Conservation (phyloP, 305 asterid species). For the Fraxinus angustifolia region DNA sequence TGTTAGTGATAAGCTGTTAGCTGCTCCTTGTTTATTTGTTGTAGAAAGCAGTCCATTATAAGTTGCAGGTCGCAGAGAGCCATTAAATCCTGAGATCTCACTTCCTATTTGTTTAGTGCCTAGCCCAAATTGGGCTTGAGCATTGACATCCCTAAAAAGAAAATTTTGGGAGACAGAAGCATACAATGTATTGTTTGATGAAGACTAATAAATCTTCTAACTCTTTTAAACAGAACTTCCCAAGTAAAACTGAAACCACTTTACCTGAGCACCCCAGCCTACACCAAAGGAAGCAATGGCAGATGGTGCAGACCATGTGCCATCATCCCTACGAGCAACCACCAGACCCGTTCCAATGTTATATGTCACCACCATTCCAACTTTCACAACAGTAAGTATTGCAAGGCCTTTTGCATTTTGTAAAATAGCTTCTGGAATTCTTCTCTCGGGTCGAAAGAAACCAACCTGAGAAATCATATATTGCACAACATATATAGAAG, state of each 20-base stretch:
- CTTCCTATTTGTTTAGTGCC: not conserved
- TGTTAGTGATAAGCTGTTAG: not conserved
- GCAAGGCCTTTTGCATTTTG: conserved; percentile 92
- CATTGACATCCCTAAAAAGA: not conserved
- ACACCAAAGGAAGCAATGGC: conserved; percentile 85
- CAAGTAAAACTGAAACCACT: conserved; percentile 17
- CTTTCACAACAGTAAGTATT: conserved; percentile 84
- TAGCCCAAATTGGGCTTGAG: not conserved
- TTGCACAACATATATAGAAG: conserved; percentile 6
- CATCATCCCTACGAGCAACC: conserved; percentile 85
- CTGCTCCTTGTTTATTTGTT: not conserved
- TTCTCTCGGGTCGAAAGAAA: conserved; percentile 68
- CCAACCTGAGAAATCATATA: conserved; percentile 53
- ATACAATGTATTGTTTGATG: not conserved
- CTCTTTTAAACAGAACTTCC: conserved; percentile 8
- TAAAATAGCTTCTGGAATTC: conserved; percentile 82
- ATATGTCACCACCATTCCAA: conserved; percentile 89
- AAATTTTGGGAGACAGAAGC: not conserved
- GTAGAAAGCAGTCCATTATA: not conserved
- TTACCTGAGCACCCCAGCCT: conserved; percentile 99
- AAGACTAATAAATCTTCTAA: not conserved
- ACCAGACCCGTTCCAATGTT: conserved; percentile 93
- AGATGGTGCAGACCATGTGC: conserved; percentile 97
- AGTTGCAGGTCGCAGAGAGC: not conserved
- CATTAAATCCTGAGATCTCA: not conserved